Evolutionary conservation across 305 asterid species (phyloP).

Genomic region (Ruellia speciosa): DNA sequence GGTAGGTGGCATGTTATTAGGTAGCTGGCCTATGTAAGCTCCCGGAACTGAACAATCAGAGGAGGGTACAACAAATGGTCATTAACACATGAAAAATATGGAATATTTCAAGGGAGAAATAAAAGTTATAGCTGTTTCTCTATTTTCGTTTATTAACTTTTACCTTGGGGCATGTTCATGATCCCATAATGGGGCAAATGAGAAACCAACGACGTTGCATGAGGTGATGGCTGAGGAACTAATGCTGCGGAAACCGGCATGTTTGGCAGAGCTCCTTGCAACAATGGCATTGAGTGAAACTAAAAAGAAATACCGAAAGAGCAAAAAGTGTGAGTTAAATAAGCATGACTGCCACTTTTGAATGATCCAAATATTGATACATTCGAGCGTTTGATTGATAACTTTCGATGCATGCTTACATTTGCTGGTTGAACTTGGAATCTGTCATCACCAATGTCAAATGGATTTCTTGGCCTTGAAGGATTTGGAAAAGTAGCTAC

Average conservation of each 20-base stretch:
- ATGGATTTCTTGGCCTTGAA: slow-evolving; percentile 56
- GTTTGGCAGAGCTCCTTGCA: slow-evolving; percentile 48
- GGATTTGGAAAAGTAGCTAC: slow-evolving; percentile 28
- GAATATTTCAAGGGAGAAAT: not conserved
- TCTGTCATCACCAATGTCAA: slow-evolving; percentile 46
- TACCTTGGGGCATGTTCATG: slow-evolving; percentile 46
- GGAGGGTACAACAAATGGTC: slow-evolving; percentile 3
- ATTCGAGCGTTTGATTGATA: not conserved
- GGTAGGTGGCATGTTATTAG: slow-evolving; percentile 30
- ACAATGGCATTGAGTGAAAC: slow-evolving; percentile 49
- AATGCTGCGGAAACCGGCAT: slow-evolving; percentile 25
- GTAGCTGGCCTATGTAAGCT: slow-evolving; percentile 45
- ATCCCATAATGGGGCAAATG: slow-evolving; percentile 37
- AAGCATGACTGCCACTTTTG: not conserved
- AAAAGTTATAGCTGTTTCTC: not conserved
- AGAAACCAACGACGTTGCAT: slow-evolving; percentile 28
- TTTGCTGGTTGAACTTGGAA: slow-evolving; percentile 37
- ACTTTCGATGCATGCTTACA: slow-evolving; percentile 30
- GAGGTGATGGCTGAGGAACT: slow-evolving; percentile 33
- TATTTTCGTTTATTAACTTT: not conserved
- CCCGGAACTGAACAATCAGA: slow-evolving; percentile 30
- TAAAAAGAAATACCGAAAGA: slow-evolving; percentile 12
- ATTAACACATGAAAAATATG: not conserved
- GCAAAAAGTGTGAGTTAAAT: not conserved
- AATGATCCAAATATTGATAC: not conserved